Conservation (phyloP, 139 green algal genomes). For the Deuterostichococcus epilithicus region DNA sequence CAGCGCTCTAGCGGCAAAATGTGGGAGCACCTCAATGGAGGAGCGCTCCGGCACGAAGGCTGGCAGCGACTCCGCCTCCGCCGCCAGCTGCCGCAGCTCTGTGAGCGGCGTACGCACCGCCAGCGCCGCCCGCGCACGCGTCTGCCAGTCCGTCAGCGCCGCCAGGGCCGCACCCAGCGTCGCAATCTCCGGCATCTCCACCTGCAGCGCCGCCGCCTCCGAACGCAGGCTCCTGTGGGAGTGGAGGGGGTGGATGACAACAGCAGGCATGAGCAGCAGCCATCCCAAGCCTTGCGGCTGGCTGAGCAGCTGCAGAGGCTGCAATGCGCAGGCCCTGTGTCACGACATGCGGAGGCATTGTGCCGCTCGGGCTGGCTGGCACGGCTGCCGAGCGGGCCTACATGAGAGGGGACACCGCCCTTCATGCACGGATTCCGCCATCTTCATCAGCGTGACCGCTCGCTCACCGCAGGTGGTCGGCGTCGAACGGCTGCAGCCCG, state of each 20-base stretch:
- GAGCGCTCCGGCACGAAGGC: slow-evolving; percentile 29
- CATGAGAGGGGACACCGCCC: no score
- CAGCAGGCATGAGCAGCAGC: no score
- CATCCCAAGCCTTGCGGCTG: no score
- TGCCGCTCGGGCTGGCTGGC: no score
- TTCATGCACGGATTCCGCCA: no score
- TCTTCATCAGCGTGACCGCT: no score
- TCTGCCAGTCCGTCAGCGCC: slow-evolving; percentile 30
- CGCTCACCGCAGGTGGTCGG: not conserved
- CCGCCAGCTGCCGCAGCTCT: slow-evolving; percentile 22
- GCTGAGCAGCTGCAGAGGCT: no score
- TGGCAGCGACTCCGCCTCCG: slow-evolving; percentile 24
- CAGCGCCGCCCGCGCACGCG: slow-evolving; percentile 15
- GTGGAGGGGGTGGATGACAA: no score
- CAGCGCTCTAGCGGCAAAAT: no score
- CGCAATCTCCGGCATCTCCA: slow-evolving; percentile 34
- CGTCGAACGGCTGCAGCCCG: not conserved
- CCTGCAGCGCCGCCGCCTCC: slow-evolving; percentile 13
- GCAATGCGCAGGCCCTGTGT: no score
- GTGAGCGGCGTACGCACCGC: slow-evolving; percentile 19
- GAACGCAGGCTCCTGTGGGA: slow-evolving; percentile 16
- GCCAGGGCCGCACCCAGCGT: slow-evolving; percentile 29
- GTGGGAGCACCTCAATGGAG: not conserved
- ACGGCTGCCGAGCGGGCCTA: no score
- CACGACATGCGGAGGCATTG: no score